Conservation (phyloP, 495 filamentous ascomycete species). For the Penicillium waksmanii region DNA sequence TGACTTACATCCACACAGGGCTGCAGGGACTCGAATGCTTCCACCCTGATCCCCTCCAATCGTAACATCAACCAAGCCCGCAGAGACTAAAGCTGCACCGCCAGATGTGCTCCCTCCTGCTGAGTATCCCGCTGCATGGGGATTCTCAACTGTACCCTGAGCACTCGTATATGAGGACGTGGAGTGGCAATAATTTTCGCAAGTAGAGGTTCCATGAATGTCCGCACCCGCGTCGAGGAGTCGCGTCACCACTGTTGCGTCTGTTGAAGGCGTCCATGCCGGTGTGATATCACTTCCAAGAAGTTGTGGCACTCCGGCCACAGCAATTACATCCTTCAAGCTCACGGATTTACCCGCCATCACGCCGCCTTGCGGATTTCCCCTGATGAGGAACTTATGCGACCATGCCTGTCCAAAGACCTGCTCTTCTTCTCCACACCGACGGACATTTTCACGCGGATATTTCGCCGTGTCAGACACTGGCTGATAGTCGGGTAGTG, state of each 20-base stretch:
- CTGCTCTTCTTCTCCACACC: conserved; percentile 32
- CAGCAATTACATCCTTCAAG: conserved; percentile 53
- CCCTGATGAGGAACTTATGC: conserved; percentile 35
- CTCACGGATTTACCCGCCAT: conserved; percentile 82
- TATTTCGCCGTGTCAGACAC: conserved; percentile 29
- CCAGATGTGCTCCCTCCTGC: conserved; percentile 62
- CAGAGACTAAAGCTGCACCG: conserved; percentile 56
- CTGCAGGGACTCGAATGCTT: conserved; percentile 58
- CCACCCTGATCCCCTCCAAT: conserved; percentile 67
- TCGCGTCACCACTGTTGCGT: conserved; percentile 52
- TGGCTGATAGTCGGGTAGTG: conserved; percentile 40
- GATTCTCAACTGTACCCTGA: conserved; percentile 56
- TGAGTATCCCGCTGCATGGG: conserved; percentile 50
- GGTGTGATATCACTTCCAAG: conserved; percentile 41
- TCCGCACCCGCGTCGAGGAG: conserved; percentile 49
- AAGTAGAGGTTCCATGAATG: conserved; percentile 49
- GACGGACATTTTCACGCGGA: conserved; percentile 35
- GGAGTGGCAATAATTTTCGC: conserved; percentile 52
- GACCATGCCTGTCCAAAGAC: conserved; percentile 39
- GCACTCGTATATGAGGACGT: conserved; percentile 49
- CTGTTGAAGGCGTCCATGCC: conserved; percentile 44
- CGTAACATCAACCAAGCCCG: conserved; percentile 54
- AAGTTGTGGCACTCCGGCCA: conserved; percentile 44
- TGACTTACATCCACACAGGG: conserved; percentile 46
- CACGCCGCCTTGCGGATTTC: conserved; percentile 52